Evolutionary conservation across 2,329 filamentous ascomycete species (phyloP), one percentile per base, ranked within the genome.

Genomic region (Fonsecaea multimorphosa): DNA sequence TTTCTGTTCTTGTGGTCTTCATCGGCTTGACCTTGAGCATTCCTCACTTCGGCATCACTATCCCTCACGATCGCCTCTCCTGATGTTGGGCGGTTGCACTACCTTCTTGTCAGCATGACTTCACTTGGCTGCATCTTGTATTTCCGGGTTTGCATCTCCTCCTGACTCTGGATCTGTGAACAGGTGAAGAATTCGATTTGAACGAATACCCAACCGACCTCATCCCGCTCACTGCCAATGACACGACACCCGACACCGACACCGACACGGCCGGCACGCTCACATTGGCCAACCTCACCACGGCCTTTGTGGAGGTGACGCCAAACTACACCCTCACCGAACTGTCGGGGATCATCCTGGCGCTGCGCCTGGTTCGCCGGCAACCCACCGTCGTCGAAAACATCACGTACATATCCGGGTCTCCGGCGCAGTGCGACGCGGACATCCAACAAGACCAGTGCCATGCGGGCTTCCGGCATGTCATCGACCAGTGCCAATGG

Each of bases 321-420:
- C 51, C 64, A 31, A 63, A 67, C 49, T 64, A 63, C 64, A 67
- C 59, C 12, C 44, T 52, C 24, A 63, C 58, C 16, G 64, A 67
- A 53, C 55, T 53, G 1, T 58, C 53, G 4, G 66, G 66, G 14
- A 19, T 63, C 24, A 52, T 68, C 27, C 31, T 49, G 7, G 16
- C n/a, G 7, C 38, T 62, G n/a, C 4, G 19, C n/a, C 52, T 68
- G 38, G 19, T 2, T 7, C 58, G 56, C 5, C 24, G 55, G 24
- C n/a, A 49, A 12, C 31, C 29, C 22, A 19, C 22, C 9, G 40
- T 36, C 11, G 5, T 40, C 54, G 36, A 34, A 19, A 34, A 58
- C 27, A 54, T 54, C 19, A 57, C 58, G n/a, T n/a, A 44, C 14
- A 22, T 53, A 22, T 24, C 64, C 7, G 66, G 66, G 22, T 49